Evolutionary conservation across 257 asterid genomes (phyloP).

Genomic region (Linaria vulgaris): DNA sequence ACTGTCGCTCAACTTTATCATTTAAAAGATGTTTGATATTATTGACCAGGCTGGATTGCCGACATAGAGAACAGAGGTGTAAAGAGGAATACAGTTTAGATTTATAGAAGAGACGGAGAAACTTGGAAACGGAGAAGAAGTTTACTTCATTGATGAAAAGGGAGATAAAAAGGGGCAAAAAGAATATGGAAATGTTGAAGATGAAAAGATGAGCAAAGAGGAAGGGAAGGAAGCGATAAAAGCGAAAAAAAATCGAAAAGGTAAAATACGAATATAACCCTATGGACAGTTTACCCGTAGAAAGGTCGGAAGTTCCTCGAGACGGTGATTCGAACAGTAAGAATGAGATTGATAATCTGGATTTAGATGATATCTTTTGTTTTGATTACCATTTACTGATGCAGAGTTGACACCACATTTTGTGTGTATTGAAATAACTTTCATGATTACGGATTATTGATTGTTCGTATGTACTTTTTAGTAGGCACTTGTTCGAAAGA

Average conservation of each 20-base stretch:
- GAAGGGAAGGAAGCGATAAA: constrained; percentile 42
- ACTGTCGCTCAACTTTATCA: not conserved
- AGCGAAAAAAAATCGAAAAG: constrained; percentile 28
- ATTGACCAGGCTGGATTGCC: constrained; percentile 59
- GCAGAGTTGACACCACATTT: no score
- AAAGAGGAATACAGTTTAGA: constrained; percentile 39
- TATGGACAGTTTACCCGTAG: constrained; percentile 30
- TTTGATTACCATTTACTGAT: no score
- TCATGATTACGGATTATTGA: no score
- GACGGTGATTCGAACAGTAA: constrained; percentile 37
- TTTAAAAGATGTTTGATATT: not conserved
- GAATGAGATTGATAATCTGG: constrained; percentile 56
- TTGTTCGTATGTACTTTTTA: no score
- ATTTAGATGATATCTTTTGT: constrained; percentile 41
- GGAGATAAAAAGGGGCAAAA: constrained; percentile 52
- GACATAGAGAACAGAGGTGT: constrained; percentile 57
- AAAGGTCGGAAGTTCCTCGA: constrained; percentile 16
- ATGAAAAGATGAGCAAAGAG: constrained; percentile 37
- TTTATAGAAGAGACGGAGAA: constrained; percentile 38
- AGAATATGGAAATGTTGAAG: constrained; percentile 30
- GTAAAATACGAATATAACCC: constrained; percentile 48
- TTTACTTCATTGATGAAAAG: constrained; percentile 68
- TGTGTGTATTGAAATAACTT: no score
- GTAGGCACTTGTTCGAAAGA: no score
- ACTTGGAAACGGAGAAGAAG: constrained; percentile 29